Evolutionary conservation across 2,329 filamentous ascomycete species (phyloP).

Genomic region (Paracorniculantispora psalliotae): DNA sequence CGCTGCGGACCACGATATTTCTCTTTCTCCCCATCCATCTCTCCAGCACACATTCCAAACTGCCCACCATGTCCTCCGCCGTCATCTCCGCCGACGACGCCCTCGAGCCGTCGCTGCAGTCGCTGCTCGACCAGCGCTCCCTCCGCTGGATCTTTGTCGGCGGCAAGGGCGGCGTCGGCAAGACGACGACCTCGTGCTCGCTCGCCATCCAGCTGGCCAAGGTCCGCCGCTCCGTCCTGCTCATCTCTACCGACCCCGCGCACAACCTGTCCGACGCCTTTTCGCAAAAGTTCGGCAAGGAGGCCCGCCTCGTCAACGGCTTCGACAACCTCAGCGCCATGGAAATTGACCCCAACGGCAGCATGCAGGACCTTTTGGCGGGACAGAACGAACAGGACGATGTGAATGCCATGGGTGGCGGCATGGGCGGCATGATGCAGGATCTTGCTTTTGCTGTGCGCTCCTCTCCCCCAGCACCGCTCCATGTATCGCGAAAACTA

Average conservation of each 20-base stretch:
- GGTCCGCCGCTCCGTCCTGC: conserved; percentile 88
- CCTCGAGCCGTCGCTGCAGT: conserved; percentile 89
- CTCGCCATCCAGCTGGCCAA: conserved; percentile 96
- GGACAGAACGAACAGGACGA: conserved; percentile 63
- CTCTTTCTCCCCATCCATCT: not conserved
- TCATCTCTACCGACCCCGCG: conserved; percentile 97
- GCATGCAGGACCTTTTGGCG: conserved; percentile 89
- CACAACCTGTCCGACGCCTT: conserved; percentile 98
- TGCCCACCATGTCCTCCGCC: conserved; percentile 34
- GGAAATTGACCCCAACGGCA: conserved; percentile 98
- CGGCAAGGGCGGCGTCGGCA: conserved; percentile 96
- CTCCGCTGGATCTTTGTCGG: conserved; percentile 99
- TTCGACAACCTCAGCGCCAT: conserved; percentile 94
- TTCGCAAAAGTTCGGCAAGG: conserved; percentile 98
- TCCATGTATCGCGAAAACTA: not conserved
- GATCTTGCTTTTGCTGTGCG: conserved; percentile 90
- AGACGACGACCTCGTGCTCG: conserved; percentile 98
- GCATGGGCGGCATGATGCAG: conserved; percentile 95
- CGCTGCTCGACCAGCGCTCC: conserved; percentile 89
- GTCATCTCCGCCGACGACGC: conserved; percentile 55
- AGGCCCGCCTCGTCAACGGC: conserved; percentile 85
- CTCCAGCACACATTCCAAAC: not conserved
- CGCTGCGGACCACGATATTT: not conserved
- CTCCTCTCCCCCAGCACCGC: conserved; percentile 16
- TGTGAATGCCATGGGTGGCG: conserved; percentile 63